Evolutionary conservation across 495 filamentous ascomycete genomes (phyloP).

Genomic region (Letharia lupina): DNA sequence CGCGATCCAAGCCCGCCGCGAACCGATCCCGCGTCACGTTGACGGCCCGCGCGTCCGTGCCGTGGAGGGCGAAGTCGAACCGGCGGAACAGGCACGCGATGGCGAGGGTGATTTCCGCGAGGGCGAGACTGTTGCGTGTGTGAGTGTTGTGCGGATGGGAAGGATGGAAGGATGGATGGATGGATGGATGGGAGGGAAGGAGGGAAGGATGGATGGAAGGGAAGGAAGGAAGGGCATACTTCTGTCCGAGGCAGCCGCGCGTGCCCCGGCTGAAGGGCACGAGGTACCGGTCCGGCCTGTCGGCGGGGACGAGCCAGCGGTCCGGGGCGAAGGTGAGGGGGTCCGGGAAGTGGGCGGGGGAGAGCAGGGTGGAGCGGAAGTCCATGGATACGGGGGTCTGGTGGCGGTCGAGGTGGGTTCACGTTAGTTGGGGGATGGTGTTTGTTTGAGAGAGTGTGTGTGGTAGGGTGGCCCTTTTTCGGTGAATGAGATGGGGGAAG

Average conservation of each 20-base stretch:
- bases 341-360: slow-evolving; percentile 36
- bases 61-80: slow-evolving; percentile 25
- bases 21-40: neutral
- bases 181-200: too few species aligned
- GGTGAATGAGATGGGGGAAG: too few species aligned
- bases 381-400: slow-evolving; percentile 36
- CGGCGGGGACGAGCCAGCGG: slow-evolving; percentile 34
- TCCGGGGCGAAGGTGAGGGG: slow-evolving; percentile 35
- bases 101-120: slow-evolving; percentile 32
- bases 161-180: too few species aligned
- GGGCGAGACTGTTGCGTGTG: slow-evolving; percentile 27
- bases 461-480: too few species aligned
- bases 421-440: slow-evolving; percentile 22
- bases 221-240: too few species aligned
- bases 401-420: neutral
- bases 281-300: slow-evolving; percentile 19
- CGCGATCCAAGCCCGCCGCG: too few species aligned
- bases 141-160: too few species aligned
- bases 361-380: slow-evolving; percentile 32
- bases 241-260: slow-evolving; percentile 23
- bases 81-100: slow-evolving; percentile 30
- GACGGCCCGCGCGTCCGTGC: slow-evolving; percentile 3
- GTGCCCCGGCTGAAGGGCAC: slow-evolving; percentile 25
- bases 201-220: too few species aligned
- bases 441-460: slow-evolving; percentile 19